A percentile compares a stretch with the other conserved stretches of the same genome.
Conservation (phyloP, 345 rosid species). For the Acer saccharum region DNA sequence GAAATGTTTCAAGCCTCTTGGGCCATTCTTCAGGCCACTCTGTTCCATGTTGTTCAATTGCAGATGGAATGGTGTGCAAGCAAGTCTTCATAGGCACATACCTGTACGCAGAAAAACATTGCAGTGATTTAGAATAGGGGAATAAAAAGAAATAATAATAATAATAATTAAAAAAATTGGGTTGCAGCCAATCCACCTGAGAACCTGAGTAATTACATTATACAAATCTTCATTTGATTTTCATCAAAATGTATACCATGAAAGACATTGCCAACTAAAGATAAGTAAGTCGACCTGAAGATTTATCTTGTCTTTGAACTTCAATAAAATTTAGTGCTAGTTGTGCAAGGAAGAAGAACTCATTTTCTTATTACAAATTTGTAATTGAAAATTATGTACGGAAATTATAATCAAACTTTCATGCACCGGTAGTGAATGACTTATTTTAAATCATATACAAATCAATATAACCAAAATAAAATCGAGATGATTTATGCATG, state of each 20-base stretch:
- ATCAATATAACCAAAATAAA: background rate
- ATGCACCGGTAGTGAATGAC: background rate
- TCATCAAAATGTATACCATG: background rate
- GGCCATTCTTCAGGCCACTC: constrained; percentile 99
- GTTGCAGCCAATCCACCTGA: background rate
- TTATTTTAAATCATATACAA: background rate
- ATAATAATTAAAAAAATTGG: background rate
- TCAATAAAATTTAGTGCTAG: background rate
- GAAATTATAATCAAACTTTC: background rate
- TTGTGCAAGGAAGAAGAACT: background rate
- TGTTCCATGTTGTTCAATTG: constrained; percentile 87
- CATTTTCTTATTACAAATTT: background rate
- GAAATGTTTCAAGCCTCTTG: constrained; percentile 87
- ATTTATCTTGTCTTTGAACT: background rate
- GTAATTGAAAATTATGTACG: background rate
- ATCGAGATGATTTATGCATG: background rate
- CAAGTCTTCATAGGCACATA: constrained; percentile 79
- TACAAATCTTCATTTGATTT: background rate
- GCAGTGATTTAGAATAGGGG: constrained; percentile 7
- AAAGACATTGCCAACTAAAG: background rate
- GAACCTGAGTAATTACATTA: background rate
- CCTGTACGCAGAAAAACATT: constrained; percentile 44
- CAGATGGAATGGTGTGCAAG: constrained; percentile 72
- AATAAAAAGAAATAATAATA: background rate
- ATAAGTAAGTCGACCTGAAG: background rate